phyloP scores from a whole-genome alignment of 225 moss, liverwort and hornwort genomes.

The Anthoceros angustus region DNA sequence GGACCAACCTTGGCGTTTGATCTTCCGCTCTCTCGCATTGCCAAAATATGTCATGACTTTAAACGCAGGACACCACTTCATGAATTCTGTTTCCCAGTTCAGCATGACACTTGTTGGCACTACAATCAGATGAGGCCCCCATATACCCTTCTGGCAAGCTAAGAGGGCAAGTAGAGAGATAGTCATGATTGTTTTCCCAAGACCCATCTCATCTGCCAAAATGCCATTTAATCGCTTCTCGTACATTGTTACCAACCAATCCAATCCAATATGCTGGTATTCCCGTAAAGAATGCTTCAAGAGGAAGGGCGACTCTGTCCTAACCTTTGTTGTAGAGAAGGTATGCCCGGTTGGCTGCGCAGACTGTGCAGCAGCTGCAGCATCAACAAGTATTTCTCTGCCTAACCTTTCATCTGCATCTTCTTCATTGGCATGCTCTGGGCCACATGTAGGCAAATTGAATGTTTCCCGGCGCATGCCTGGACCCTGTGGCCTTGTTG shows the following conservation, averaged over 20 bases:
- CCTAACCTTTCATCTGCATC: constrained; percentile 37
- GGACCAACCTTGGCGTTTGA: constrained; percentile 97
- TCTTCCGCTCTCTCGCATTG: constrained; percentile 75
- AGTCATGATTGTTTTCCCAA: constrained; percentile 99
- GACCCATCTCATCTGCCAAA: constrained; percentile 95
- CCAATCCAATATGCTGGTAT: constrained; percentile 97
- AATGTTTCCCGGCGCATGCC: too few species aligned
- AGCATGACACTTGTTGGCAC: constrained; percentile 99
- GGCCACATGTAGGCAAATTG: neutral
- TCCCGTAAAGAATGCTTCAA: constrained; percentile 93
- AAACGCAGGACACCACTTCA: constrained; percentile 99
- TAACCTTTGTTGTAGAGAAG: constrained; percentile 90
- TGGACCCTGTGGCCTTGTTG: too few species aligned
- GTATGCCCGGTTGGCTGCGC: constrained; percentile 98
- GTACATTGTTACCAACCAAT: constrained; percentile 99
- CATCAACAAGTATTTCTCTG: constrained; percentile 68
- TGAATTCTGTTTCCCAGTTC: constrained; percentile 99
- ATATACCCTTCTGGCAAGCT: constrained; percentile 94
- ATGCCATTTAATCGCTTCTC: constrained; percentile 97
- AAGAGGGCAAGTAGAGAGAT: constrained; percentile 85
- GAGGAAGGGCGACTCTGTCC: constrained; percentile 85
- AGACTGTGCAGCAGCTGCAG: constrained; percentile 89
- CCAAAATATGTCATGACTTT: constrained; percentile 98
- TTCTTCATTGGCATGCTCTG: constrained; percentile 12
- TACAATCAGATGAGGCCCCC: constrained; percentile 97